Evolutionary conservation across 331 rosid species (phyloP), one percentile per base, ranked within the genome.

Genomic region (Rosa hybrid): DNA sequence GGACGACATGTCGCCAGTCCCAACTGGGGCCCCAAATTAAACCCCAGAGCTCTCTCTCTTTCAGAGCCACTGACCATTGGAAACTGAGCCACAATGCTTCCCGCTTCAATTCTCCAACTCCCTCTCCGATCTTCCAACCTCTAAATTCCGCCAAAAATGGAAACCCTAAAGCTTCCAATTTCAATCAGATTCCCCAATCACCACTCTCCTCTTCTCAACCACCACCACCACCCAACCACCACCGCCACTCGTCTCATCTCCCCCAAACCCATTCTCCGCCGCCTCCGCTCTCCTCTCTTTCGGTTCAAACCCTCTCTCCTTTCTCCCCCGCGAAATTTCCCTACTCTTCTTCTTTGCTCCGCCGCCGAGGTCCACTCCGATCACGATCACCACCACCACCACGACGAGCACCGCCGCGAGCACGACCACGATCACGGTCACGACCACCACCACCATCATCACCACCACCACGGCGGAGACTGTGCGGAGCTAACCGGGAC

Each of bases 401-500:
- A 34, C 38, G 0, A 34, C 0, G 85, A 84, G 5, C 85, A 89
- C 10, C 90, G 86, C 44, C 72, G 83, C 14, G 56, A 82, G 30
- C 34, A 30, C 34, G 34, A 30, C 0, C 34, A 30, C 74, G 63
- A 44, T 3, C 67, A 84, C 6, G 23, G 51, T 0, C 72, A 85
- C 14, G 56, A 82, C 12, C 78, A 63, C 2, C 73, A 79, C 20
- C 34, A 30, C 34, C 34, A 88, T 39, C 94, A 86, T 11, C 86
- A 87, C 34, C 85, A 89, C 76, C 57, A 74, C 11, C 80, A 84
- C 62, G 80, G 71, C 45, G 83, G 74, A 53, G 88, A 83, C 53
- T 72, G 12, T 0, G 82, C 81, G 46, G 87, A 82, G 85, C 94
- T 89, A 27, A 88, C 87, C 4, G 92, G 83, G 13, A 74, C 90